These are phyloP conservation scores for Picea glauca DNA, from an alignment of 75 land plant species.

Conservation along the genomic window DNA sequence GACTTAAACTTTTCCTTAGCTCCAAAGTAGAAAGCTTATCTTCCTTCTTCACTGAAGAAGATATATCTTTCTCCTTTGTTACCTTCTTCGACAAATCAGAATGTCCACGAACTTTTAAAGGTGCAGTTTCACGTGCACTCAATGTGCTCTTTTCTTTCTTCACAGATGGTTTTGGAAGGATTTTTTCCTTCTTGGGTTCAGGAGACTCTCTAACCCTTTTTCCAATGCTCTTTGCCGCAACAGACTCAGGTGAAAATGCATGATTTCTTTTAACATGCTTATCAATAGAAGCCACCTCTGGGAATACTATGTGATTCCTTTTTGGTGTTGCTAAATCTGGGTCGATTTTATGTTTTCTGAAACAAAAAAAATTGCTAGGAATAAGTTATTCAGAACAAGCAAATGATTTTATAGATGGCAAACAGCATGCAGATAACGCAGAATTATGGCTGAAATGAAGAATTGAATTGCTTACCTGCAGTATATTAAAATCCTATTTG, in stretches of 20 bases:
- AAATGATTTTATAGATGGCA: background rate
- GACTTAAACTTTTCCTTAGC: background rate
- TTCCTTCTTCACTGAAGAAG: background rate
- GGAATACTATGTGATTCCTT: conserved; percentile 65
- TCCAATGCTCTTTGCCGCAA: background rate
- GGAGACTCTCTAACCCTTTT: background rate
- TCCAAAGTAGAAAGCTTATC: background rate
- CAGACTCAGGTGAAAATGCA: background rate
- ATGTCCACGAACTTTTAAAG: background rate
- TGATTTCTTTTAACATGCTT: background rate
- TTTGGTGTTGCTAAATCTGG: conserved; percentile 52
- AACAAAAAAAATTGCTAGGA: background rate
- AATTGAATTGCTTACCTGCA: conserved; percentile 46
- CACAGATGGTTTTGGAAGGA: background rate
- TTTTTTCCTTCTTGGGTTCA: background rate
- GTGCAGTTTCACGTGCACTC: conserved; percentile 2
- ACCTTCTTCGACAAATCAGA: conserved; percentile 1
- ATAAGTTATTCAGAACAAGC: background rate
- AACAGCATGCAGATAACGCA: background rate
- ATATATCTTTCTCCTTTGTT: background rate
- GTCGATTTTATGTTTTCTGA: conserved; percentile 65
- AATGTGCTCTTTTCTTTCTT: conserved; percentile 9
- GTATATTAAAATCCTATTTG: conserved; percentile 65
- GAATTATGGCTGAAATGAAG: background rate
- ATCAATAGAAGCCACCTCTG: conserved; percentile 15